Evolutionary conservation across 352 stramenopile species (phyloP).

Genomic region (Phytophthora foliorum): DNA sequence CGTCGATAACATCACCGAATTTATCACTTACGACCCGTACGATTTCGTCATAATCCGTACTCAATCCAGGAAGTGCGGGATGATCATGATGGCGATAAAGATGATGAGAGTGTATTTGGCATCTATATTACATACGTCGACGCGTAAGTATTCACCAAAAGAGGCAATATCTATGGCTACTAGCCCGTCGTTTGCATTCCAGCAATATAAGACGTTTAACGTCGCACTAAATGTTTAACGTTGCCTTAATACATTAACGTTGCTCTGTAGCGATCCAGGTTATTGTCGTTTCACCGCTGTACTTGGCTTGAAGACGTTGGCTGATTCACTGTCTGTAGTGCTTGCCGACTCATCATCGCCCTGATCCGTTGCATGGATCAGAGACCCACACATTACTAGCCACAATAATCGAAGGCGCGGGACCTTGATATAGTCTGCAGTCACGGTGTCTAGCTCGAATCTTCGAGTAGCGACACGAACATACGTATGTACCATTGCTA

Average conservation of each 20-base stretch:
- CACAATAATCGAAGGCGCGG: not conserved
- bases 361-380: not conserved
- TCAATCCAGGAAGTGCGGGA: no score
- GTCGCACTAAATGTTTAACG: no score
- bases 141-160: no score
- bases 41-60: no score
- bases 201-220: no score
- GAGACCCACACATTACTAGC: not conserved
- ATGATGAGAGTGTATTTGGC: no score
- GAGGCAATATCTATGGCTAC: no score
- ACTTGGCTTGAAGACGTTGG: not conserved
- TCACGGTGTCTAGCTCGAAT: not conserved
- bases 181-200: no score
- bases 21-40: no score
- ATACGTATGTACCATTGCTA: not conserved
- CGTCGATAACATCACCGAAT: no score
- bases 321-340: not conserved
- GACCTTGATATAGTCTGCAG: not conserved
- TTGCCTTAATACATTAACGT: not conserved
- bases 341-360: not conserved
- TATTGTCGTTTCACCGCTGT: not conserved
- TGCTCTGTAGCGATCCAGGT: not conserved
- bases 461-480: not conserved
- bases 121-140: no score
- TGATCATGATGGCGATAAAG: no score